Evolutionary conservation across 2,329 filamentous ascomycete genomes (phyloP), one percentile per base, ranked within the genome.

Genomic region (Myrmaecium sp.): DNA sequence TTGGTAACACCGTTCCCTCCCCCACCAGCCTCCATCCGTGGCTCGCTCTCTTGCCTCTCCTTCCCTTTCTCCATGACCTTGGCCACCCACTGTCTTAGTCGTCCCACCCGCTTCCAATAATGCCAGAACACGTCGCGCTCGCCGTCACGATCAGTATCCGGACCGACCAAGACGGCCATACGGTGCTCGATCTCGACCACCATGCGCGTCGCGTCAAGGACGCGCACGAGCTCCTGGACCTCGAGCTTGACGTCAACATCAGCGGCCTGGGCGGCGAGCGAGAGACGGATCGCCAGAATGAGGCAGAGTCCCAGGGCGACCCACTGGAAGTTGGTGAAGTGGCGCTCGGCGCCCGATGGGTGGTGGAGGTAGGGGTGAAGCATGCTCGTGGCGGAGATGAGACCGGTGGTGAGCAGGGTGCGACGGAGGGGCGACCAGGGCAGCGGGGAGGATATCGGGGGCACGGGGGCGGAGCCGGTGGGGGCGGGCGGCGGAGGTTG

Each of bases 321-420:
- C 51, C 53, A 56, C 31, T 54, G 43, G 2, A 48, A 39, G 26
- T 56, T 54, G 18, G 46, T 54, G 11, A 55, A 41, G 1, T 37
- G 36, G 23, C 46, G 39, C 28, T 57, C 52, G 5, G 42, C 38
- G 18, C 43, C 41, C 4, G 42, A 36, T 3, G 51, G 51, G 1
- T 56, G 36, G 23, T 41, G 43, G 4, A 54, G 28, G 19, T 50
- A 52, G 7, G 44, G 32, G n/a, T 47, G 41, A 14, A 45, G 22
- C 3, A 44, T 30, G 6, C 34, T 27, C 9, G 38, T 37, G n/a
- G 39, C 33, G 6, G 43, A 35, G 11, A 32, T 27, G 3, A 51
- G 38, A 4, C 39, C 39, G 2, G 31, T 28, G 25, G 19, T 28
- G 7, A 34, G 20, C 9, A 38, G 8, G 34, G 30, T 12, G 36